A percentile compares a stretch with the other conserved stretches of the same genome.
Conservation (phyloP, 2,329 filamentous ascomycete species). For the Pseudofabraea citricarpa region DNA sequence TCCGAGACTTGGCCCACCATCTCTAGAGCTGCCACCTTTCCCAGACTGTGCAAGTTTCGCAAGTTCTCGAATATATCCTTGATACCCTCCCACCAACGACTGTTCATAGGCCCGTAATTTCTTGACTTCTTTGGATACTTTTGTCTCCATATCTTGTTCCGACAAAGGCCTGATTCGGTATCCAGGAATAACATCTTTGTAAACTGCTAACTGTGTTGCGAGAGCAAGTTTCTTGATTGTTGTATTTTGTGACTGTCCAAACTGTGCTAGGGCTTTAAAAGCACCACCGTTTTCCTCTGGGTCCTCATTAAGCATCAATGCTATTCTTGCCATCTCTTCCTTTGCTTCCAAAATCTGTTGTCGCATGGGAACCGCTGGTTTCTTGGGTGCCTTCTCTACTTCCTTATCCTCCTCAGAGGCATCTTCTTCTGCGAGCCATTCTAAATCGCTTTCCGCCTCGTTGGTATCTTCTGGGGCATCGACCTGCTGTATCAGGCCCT, state of each 20-base stretch:
- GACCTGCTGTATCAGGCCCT: constrained; percentile 64
- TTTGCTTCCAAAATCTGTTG: constrained; percentile 84
- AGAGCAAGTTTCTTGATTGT: constrained; percentile 82
- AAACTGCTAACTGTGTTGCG: constrained; percentile 82
- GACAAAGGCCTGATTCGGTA: constrained; percentile 84
- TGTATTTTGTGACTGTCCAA: constrained; percentile 64
- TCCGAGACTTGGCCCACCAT: constrained; percentile 48
- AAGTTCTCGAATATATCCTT: constrained; percentile 75
- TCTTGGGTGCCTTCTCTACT: constrained; percentile 41
- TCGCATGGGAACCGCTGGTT: constrained; percentile 64
- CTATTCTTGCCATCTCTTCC: constrained; percentile 84
- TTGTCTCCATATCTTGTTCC: constrained; percentile 70
- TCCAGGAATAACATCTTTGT: constrained; percentile 93
- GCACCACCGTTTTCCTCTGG: constrained; percentile 83
- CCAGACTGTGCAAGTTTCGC: constrained; percentile 60
- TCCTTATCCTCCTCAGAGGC: constrained; percentile 43
- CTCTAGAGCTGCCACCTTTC: constrained; percentile 30
- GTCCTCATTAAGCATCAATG: constrained; percentile 77
- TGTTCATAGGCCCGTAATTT: constrained; percentile 82
- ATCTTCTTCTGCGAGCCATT: constrained; percentile 56
- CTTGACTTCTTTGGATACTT: constrained; percentile 88
- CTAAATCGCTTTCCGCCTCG: constrained; percentile 55
- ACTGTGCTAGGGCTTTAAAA: constrained; percentile 72
- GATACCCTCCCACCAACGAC: constrained; percentile 78
- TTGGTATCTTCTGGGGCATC: constrained; percentile 43